Evolutionary conservation across 345 rosid genomes (phyloP), one percentile per base, ranked within the genome.

Genomic region (Eucalyptus marginata): DNA sequence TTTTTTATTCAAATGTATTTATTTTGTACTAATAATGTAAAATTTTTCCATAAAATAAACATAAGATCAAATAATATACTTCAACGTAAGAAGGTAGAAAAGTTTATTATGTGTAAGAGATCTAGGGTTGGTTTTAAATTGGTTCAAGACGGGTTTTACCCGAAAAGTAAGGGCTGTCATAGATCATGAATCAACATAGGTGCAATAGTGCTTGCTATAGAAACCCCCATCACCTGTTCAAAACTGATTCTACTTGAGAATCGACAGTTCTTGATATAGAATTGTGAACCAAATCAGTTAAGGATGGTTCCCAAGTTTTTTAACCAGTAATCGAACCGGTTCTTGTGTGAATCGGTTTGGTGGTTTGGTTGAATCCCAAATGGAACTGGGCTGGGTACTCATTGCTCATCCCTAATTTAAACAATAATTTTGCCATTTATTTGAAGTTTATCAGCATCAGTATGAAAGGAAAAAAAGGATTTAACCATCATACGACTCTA

Each of bases 261-360:
- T 1, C 1, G 7, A 36, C 0, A 6, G 43, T 1, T 66, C 79
- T 66, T 1, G 3, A 66, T 66, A 16, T 66, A 66, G 12, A 66
- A 71, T 2, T 0, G 0, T 15, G 46, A 71, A 71, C 44, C 2
- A 33, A 71, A 71, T 7, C 7, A 33, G 7, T 33, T 1, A 18
- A 71, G 25, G 14, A 8, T 0, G 3, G 13, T 36, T 71, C 13
- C 13, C 13, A 36, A 71, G 22, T 18, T 12, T 36, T 18, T 71
- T 3, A 18, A 11, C 4, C 2, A 0, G 7, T 0, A 1, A 33
- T 40, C 3, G 1, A 36, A 2, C 25, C 4, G 1, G 1, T 71
- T 2, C 25, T 20, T 5, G 40, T 36, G 46, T 71, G 8, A 71
- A 18, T 10, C 0, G 13, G 5, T 71, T 12, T 10, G 40, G 25